phyloP scores from a whole-genome alignment of 345 rosid genomes.

The Psidium guajava region DNA sequence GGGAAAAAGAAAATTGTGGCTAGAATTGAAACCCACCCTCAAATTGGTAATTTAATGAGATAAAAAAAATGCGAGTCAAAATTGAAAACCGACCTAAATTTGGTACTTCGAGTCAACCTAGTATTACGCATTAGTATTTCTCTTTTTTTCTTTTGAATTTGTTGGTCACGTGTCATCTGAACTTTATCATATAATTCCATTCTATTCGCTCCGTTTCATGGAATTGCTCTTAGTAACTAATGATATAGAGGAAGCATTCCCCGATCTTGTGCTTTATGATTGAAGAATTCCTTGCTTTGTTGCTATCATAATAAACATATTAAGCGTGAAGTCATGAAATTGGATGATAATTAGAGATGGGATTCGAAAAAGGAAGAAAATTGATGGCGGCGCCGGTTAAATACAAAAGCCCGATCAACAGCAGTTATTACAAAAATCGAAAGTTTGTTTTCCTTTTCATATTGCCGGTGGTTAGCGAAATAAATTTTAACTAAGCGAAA shows the following conservation, averaged over 20 bases:
- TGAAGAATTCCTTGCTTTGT: neutral
- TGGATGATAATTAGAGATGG: neutral
- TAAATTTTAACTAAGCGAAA: neutral
- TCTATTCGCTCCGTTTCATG: neutral
- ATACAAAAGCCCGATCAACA: neutral
- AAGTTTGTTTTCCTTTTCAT: neutral
- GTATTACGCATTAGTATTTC: neutral
- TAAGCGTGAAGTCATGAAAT: neutral
- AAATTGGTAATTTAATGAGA: neutral
- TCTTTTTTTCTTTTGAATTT: neutral
- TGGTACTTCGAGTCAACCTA: accelerated
- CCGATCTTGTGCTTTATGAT: neutral
- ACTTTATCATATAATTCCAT: neutral
- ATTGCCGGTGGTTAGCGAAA: neutral
- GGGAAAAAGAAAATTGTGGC: neutral
- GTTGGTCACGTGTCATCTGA: neutral
- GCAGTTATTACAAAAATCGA: too few species aligned
- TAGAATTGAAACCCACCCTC: neutral
- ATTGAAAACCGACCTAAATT: neutral
- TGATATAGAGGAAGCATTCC: neutral
- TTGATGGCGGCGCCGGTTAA: neutral
- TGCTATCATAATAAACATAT: neutral
- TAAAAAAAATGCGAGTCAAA: neutral
- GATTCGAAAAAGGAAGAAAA: neutral
- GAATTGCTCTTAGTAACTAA: neutral